Conservation (phyloP, 2,329 filamentous ascomycete genomes). For the Catunica adiposa region DNA sequence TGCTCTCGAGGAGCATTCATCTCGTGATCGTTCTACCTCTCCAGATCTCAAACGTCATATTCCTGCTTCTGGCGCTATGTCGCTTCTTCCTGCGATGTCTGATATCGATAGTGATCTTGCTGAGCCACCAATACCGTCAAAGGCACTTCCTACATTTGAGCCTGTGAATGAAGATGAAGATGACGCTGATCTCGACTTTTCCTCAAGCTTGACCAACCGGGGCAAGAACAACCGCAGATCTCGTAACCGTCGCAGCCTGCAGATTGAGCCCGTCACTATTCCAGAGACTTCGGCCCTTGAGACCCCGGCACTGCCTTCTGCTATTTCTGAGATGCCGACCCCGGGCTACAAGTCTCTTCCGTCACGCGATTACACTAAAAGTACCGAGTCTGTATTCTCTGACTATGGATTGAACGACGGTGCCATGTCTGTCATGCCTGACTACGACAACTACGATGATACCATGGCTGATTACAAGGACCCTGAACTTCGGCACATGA, state of each 20-base stretch:
- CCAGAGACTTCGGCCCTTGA: slow-evolving; percentile 4
- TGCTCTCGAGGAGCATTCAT: slow-evolving; percentile 9
- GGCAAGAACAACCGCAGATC: slow-evolving; percentile 5
- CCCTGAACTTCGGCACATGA: slow-evolving; percentile 2
- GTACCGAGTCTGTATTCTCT: slow-evolving; percentile 12
- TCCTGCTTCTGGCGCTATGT: slow-evolving; percentile 8
- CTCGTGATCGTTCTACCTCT: neutral
- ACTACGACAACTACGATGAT: slow-evolving; percentile 6
- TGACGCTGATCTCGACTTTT: slow-evolving; percentile 12
- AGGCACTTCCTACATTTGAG: neutral
- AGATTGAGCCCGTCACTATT: slow-evolving; percentile 5
- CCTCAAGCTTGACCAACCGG: slow-evolving; percentile 4
- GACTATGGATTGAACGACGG: slow-evolving; percentile 12
- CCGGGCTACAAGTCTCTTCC: slow-evolving; percentile 6
- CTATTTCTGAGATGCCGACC: neutral
- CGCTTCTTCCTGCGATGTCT: slow-evolving; percentile 10
- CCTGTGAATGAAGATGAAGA: slow-evolving; percentile 4
- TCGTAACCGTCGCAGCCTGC: neutral
- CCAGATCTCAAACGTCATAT: neutral
- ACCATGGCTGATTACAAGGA: slow-evolving; percentile 7
- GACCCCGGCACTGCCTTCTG: neutral
- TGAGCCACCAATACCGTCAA: neutral
- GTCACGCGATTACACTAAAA: slow-evolving; percentile 7
- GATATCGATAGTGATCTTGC: slow-evolving; percentile 7
- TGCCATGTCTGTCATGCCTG: slow-evolving; percentile 11